phyloP scores from a whole-genome alignment of 2,329 filamentous ascomycete species.

The Drechslerella stenobrocha region DNA sequence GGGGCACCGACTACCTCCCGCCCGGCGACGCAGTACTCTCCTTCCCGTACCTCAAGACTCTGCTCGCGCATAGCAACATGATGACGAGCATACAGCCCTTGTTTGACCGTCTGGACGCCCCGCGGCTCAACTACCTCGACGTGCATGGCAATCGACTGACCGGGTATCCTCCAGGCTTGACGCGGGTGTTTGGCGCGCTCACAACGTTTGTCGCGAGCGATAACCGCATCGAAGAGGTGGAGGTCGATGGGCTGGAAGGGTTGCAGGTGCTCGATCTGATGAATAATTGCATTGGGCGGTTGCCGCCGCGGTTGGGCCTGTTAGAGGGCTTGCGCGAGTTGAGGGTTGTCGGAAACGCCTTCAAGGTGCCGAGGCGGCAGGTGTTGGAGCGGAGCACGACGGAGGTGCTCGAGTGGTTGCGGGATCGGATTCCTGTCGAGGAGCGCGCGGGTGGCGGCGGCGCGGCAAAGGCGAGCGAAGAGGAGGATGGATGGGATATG shows the following conservation, averaged over 20 bases:
- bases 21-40: constrained; percentile 62
- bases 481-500: constrained; percentile 41
- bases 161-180: constrained; percentile 67
- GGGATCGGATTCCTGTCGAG: constrained; percentile 50
- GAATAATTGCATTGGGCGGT: constrained; percentile 80
- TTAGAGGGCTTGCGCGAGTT: constrained; percentile 71
- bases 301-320: constrained; percentile 79
- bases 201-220: constrained; percentile 73
- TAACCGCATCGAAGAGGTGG: constrained; percentile 74
- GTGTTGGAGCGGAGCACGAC: constrained; percentile 86
- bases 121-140: constrained; percentile 74
- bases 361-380: constrained; percentile 81
- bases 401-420: constrained; percentile 65
- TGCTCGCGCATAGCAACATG: constrained; percentile 74
- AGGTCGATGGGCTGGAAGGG: constrained; percentile 73
- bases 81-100: constrained; percentile 72
- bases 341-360: constrained; percentile 81
- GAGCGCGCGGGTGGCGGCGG: constrained; percentile 7
- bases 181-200: constrained; percentile 70
- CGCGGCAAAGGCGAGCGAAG: not conserved
- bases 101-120: constrained; percentile 69
- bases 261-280: constrained; percentile 75
- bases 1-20: constrained; percentile 66
- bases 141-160: constrained; percentile 80
- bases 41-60: constrained; percentile 73